Evolutionary conservation across 192 early-diverging fungal genomes (phyloP), one percentile per base, ranked within the genome.

Genomic region (Diversispora eburnea): DNA sequence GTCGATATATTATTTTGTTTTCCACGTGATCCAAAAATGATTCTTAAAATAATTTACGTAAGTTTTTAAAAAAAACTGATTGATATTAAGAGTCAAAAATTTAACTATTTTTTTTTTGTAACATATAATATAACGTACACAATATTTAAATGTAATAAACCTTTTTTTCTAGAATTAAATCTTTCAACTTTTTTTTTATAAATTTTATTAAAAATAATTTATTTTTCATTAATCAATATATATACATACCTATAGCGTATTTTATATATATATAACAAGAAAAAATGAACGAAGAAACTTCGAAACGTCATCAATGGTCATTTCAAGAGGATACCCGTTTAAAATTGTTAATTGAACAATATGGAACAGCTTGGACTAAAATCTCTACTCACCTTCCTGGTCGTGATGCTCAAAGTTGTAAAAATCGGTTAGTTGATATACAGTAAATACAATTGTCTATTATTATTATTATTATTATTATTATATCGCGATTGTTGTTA

Each of bases 381-480:
- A 58, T 58, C 6, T 17, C 19, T 22, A 8, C 19, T 22, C 5
- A 20, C 22, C 22, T 58, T 58, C 19, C 22, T 20, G 17, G 19
- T 25, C n/a, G 57, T 20, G 57, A 58, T 25, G 19, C 57, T 9
- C n/a, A 58, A 58, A 58, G 57, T 58, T 58, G 57, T 58, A 19
- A 58, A 58, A 58, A 58, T 58, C 57, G 57, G 57, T 58, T 54
- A 10, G 51, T 4, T 54, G 9, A 33, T 33, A 33, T 33, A n/a
- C n/a, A n/a, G n/a, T n/a, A 33, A 33, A 33, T 33, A 33, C n/a
- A 10, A 49, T 49, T 49, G 8, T 49, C 13, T 54, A 54, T 54
- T 4, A 54, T 54, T 13, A 17, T 54, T 17, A 17, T 54, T 54
- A 9, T 13, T 54, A 17, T 54, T 10, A 9, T 10, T 54, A 4